Conservation (phyloP, 2,329 filamentous ascomycete species). For the Hypoxylon sp. region DNA sequence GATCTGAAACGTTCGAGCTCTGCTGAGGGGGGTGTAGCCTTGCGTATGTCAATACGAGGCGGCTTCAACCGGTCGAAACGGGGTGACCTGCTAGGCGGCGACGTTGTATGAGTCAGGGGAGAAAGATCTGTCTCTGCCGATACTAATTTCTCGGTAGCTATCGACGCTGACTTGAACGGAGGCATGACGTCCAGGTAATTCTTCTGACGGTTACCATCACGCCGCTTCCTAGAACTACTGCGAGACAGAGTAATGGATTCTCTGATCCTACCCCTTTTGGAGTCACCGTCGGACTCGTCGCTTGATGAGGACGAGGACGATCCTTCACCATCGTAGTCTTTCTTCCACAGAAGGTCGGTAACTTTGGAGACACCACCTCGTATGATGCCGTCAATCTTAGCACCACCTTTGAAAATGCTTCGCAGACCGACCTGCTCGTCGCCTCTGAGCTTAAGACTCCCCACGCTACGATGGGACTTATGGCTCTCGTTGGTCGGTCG, state of each 20-base stretch:
- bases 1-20: conserved; percentile 39
- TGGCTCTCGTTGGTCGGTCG: conserved; percentile 59
- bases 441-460: conserved; percentile 60
- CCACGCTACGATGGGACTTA: conserved; percentile 61
- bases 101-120: conserved; percentile 33
- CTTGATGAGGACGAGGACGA: conserved; percentile 57
- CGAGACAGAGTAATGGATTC: conserved; percentile 54
- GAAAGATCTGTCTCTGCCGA: conserved; percentile 38
- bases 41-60: conserved; percentile 61
- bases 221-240: conserved; percentile 49
- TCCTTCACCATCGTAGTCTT: conserved; percentile 54
- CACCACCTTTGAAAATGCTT: conserved; percentile 81
- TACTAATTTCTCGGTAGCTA: conserved; percentile 42
- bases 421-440: conserved; percentile 70
- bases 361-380: conserved; percentile 68
- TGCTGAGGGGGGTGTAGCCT: conserved; percentile 55
- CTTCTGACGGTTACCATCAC: conserved; percentile 53
- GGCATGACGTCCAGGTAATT: conserved; percentile 66
- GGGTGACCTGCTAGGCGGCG: conserved; percentile 56
- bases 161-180: conserved; percentile 57
- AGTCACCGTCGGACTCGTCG: conserved; percentile 63
- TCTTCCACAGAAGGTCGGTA: conserved; percentile 68
- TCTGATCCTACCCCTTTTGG: conserved; percentile 54
- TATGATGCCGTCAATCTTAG: conserved; percentile 76
- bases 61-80: conserved; percentile 63